phyloP scores from a whole-genome alignment of 179 eudicot species.

The Patellifolia procumbens region DNA sequence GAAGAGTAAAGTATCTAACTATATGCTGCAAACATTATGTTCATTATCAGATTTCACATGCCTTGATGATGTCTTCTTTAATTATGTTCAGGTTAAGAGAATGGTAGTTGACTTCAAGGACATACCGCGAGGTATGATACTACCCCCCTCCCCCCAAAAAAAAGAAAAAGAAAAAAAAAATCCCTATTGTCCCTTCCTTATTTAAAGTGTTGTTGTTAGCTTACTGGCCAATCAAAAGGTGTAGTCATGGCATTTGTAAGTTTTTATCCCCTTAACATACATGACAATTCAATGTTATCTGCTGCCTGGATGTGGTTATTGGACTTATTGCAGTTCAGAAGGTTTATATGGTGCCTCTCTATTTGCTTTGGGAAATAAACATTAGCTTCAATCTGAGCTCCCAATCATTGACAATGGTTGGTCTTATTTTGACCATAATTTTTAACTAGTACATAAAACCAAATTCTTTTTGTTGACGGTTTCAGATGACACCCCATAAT shows the following conservation, averaged over 20 bases:
- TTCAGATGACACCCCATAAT: too few relatives aligned
- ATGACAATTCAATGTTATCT: too few relatives aligned
- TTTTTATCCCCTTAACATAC: too few relatives aligned
- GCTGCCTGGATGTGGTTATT: not conserved
- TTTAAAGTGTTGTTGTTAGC: not conserved
- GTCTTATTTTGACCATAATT: too few relatives aligned
- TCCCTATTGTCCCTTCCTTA: not conserved
- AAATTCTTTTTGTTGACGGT: too few relatives aligned
- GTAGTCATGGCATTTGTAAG: too few relatives aligned
- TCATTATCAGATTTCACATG: not conserved
- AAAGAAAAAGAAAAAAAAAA: too few relatives aligned
- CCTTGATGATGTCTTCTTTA: slow-evolving; percentile 13
- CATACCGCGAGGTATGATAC: slow-evolving; percentile 76
- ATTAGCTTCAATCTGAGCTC: not conserved
- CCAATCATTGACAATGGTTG: not conserved
- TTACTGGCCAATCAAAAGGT: not conserved
- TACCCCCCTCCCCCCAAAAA: not conserved
- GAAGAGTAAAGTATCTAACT: not conserved
- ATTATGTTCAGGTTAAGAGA: slow-evolving; percentile 67
- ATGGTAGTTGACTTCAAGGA: slow-evolving; percentile 95
- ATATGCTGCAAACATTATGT: not conserved
- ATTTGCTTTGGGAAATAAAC: slow-evolving; percentile 12
- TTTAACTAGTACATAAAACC: too few relatives aligned
- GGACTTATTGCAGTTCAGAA: not conserved
- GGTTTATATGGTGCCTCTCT: not conserved